phyloP scores from a whole-genome alignment of 179 eudicot genomes.

The Camellia oleifera region DNA sequence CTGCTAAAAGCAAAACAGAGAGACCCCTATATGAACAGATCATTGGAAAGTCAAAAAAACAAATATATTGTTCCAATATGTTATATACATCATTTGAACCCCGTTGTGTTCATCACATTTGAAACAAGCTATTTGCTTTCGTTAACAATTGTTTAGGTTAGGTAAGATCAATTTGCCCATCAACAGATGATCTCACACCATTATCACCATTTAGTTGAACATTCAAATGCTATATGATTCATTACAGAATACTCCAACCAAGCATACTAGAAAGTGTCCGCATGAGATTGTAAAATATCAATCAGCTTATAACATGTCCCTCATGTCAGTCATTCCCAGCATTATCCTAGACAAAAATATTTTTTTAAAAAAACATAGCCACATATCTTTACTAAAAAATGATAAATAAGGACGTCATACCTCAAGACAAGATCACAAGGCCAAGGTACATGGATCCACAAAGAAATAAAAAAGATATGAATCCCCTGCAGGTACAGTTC shows the following conservation, averaged over 20 bases:
- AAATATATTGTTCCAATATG: too few relatives aligned
- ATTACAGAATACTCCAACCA: too few relatives aligned
- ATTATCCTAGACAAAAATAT: background rate
- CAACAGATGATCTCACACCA: too few relatives aligned
- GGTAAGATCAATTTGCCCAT: background rate
- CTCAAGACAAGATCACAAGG: constrained; percentile 80
- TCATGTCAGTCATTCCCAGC: background rate
- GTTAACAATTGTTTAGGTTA: background rate
- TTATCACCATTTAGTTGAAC: too few relatives aligned
- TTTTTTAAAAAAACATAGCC: background rate
- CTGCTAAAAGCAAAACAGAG: too few relatives aligned
- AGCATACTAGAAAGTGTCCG: background rate
- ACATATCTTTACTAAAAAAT: background rate
- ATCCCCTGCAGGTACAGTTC: constrained; percentile 54
- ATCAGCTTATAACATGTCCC: background rate
- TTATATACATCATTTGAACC: background rate
- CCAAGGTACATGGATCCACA: constrained; percentile 79
- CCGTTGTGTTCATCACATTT: background rate
- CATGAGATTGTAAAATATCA: background rate
- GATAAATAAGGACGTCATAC: constrained; percentile 12
- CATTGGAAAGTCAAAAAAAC: background rate
- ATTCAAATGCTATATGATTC: too few relatives aligned
- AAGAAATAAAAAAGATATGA: constrained; percentile 69
- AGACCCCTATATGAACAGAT: background rate
- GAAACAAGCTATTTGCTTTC: background rate